phyloP scores from a whole-genome alignment of 805 yeast species.

The Barnettozyma populi region DNA sequence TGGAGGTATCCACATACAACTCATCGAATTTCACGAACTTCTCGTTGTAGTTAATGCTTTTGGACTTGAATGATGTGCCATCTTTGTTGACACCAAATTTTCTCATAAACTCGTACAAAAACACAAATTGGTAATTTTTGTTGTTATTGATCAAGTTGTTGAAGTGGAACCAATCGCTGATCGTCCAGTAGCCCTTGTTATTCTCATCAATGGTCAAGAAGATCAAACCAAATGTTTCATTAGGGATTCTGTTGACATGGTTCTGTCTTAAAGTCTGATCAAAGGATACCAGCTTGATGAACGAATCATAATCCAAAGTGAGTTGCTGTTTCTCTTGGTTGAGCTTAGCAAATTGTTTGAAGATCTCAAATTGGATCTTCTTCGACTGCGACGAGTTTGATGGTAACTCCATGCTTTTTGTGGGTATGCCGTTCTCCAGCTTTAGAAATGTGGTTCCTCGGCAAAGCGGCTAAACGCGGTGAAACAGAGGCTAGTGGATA shows the following conservation, averaged over 20 bases:
- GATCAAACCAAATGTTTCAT: conserved; percentile 62
- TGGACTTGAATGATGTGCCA: conserved; percentile 15
- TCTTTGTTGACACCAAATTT: conserved; percentile 34
- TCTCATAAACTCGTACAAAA: conserved; percentile 50
- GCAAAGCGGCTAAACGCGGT: not conserved
- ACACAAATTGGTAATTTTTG: conserved; percentile 41
- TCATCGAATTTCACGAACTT: conserved; percentile 35
- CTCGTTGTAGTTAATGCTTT: conserved; percentile 34
- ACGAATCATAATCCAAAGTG: conserved; percentile 31
- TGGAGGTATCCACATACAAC: conserved; percentile 23
- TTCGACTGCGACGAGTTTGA: conserved; percentile 33
- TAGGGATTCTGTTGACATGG: conserved; percentile 39
- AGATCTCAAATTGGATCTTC: conserved; percentile 37
- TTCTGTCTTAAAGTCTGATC: conserved; percentile 37
- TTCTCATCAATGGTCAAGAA: conserved; percentile 76
- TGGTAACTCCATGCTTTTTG: conserved; percentile 31
- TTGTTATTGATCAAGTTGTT: conserved; percentile 48
- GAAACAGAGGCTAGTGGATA: not conserved
- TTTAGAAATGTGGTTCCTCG: not conserved
- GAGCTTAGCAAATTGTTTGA: conserved; percentile 36
- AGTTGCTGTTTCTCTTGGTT: conserved; percentile 29
- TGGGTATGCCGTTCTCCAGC: not conserved
- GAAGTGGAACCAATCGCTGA: conserved; percentile 71
- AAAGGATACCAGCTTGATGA: conserved; percentile 31
- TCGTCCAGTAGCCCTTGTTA: conserved; percentile 59